Base-by-base conservation (phyloP, 352 stramenopile genomes). In the Elongisporangium undulatum region DNA sequence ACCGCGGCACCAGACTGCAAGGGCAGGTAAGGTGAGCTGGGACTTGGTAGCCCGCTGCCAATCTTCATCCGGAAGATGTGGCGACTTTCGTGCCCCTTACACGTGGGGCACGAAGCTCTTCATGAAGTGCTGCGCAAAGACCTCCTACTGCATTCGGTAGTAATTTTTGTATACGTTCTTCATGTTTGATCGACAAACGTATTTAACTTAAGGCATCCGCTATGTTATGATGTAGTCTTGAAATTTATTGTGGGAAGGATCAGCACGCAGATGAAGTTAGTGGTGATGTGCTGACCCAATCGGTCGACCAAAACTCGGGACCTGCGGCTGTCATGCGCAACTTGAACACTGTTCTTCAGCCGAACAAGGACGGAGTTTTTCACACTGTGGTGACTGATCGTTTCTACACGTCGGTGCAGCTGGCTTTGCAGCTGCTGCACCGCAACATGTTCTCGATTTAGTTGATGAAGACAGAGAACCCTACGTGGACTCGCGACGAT, bases 21-120 rank as follows among this genome's bases (percentile, higher is more conserved):
- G n/a, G n/a, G n/a, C n/a, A n/a, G n/a, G n/a, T n/a, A n/a, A n/a
- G n/a, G n/a, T n/a, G n/a, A n/a, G n/a, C n/a, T n/a, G n/a, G n/a
- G n/a, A n/a, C n/a, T n/a, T n/a, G n/a, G n/a, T n/a, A n/a, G n/a
- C n/a, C n/a, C n/a, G n/a, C n/a, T n/a, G n/a, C n/a, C n/a, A n/a
- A n/a, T n/a, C n/a, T n/a, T n/a, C n/a, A n/a, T n/a, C n/a, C n/a
- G n/a, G n/a, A n/a, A n/a, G n/a, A n/a, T n/a, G n/a, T n/a, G n/a
- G n/a, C n/a, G n/a, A n/a, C n/a, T n/a, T n/a, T n/a, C n/a, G n/a
- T n/a, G n/a, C n/a, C n/a, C 62, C 62, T 19, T 57, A 68, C 48
- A 68, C 63, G 4, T 68, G 55, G 56, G 56, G 62, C 0, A 63
- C 62, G 1, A 68, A 68, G 56, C 0, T 68, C 6, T 64, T 60